Evolutionary conservation across 148 eudicot species (phyloP).

Genomic region (Vaccinium macrocarpon): DNA sequence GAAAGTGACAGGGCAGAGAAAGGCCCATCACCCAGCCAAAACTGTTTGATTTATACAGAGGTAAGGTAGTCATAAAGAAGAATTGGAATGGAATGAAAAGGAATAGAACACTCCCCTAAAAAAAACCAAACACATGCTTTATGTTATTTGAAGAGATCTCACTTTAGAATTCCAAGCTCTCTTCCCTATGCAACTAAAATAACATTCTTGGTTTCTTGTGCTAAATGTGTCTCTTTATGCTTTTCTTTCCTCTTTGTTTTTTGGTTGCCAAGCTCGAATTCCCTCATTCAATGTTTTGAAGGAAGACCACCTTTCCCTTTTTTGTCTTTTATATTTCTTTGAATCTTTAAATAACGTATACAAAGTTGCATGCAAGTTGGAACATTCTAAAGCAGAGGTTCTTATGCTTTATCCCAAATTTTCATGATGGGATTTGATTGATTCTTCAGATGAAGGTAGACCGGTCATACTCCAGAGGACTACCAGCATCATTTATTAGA

Average conservation of each 20-base stretch:
- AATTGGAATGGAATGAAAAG: conserved; percentile 39
- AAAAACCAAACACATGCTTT: conserved; percentile 61
- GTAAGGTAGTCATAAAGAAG: conserved; percentile 28
- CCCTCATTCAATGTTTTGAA: conserved; percentile 24
- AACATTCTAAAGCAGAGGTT: conserved; percentile 48
- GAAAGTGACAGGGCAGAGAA: conserved; percentile 29
- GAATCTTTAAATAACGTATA: background rate
- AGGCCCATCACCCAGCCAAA: conserved; percentile 24
- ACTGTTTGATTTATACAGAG: conserved; percentile 24
- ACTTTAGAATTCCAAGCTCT: conserved; percentile 90
- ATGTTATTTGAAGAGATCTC: conserved; percentile 51
- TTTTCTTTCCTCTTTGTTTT: conserved; percentile 31
- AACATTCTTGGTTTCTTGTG: conserved; percentile 55
- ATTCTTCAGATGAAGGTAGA: conserved; percentile 11
- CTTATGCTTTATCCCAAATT: conserved; percentile 30
- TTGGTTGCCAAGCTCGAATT: conserved; percentile 32
- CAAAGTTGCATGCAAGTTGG: conserved; percentile 29
- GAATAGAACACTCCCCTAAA: conserved; percentile 41
- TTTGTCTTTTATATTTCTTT: background rate
- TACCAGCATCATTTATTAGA: conserved; percentile 34
- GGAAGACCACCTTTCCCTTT: conserved; percentile 15
- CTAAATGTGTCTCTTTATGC: conserved; percentile 58
- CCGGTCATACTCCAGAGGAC: conserved; percentile 31
- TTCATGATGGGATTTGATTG: conserved; percentile 24
- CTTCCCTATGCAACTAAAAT: conserved; percentile 58